Evolutionary conservation across 1,284 basidiomycete genomes (phyloP).

Genomic region (Heterobasidion parviporum): DNA sequence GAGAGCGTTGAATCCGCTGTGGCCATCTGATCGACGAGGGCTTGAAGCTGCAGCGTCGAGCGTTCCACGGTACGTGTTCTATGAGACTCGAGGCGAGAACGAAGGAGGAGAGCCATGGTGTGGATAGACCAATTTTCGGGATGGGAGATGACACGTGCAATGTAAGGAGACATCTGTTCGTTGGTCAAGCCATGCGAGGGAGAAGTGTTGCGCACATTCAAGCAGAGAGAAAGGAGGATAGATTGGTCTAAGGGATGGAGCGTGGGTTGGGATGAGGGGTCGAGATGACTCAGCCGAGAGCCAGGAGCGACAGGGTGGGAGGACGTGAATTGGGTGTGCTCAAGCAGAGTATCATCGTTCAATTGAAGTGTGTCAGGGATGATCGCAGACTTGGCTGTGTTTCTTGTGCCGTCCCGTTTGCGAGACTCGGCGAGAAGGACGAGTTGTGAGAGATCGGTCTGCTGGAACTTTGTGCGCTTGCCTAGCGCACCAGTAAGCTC

Average conservation of each 20-base stretch:
- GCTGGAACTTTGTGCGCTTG: slow-evolving; percentile 89
- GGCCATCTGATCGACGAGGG: slow-evolving; percentile 92
- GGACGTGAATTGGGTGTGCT: slow-evolving; percentile 87
- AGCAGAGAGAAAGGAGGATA: slow-evolving; percentile 82
- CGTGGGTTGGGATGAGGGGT: slow-evolving; percentile 79
- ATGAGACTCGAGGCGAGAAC: slow-evolving; percentile 79
- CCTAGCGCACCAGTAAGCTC: slow-evolving; percentile 92
- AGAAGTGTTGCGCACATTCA: slow-evolving; percentile 84
- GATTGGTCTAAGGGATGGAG: slow-evolving; percentile 89
- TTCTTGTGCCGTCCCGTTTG: slow-evolving; percentile 29
- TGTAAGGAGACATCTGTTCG: slow-evolving; percentile 88
- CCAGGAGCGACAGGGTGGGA: slow-evolving; percentile 38
- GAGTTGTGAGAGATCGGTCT: slow-evolving; percentile 80
- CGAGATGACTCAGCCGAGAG: slow-evolving; percentile 52
- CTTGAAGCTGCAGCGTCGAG: slow-evolving; percentile 83
- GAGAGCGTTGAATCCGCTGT: slow-evolving; percentile 63
- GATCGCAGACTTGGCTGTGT: slow-evolving; percentile 9
- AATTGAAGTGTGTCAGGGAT: slow-evolving; percentile 78
- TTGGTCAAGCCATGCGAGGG: slow-evolving; percentile 81
- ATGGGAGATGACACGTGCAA: slow-evolving; percentile 78
- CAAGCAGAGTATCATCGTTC: slow-evolving; percentile 95
- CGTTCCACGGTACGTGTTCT: slow-evolving; percentile 89
- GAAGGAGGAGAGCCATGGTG: slow-evolving; percentile 88
- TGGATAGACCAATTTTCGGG: slow-evolving; percentile 91
- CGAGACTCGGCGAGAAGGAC: slow-evolving; percentile 89